A percentile compares a stretch with the other conserved stretches of the same genome.
Evolutionary conservation across 2,329 filamentous ascomycete genomes (phyloP).

Genomic region (Scedosporium boydii): DNA sequence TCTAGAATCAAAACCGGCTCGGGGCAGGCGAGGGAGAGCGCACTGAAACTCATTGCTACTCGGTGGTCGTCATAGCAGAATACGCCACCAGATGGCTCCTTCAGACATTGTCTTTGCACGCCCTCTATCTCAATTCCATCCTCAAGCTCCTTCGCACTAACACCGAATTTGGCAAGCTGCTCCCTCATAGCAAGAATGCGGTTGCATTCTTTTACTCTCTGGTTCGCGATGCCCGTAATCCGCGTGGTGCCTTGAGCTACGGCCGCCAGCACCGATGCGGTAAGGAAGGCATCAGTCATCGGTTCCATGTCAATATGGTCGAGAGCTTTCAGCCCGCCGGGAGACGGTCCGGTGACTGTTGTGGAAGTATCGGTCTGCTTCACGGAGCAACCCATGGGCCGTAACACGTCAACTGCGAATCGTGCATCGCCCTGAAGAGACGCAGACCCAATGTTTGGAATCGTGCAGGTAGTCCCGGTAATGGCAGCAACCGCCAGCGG

Average conservation of each 20-base stretch:
- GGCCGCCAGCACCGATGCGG: slow-evolving; percentile 84
- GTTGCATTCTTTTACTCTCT: slow-evolving; percentile 97
- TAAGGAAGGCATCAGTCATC: slow-evolving; percentile 98
- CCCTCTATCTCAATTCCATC: slow-evolving; percentile 79
- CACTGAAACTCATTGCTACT: slow-evolving; percentile 97
- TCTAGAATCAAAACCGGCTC: slow-evolving; percentile 70
- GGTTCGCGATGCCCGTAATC: slow-evolving; percentile 93
- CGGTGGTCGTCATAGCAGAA: slow-evolving; percentile 97
- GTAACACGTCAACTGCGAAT: slow-evolving; percentile 82
- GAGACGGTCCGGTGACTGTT: slow-evolving; percentile 79
- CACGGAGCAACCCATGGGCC: slow-evolving; percentile 89
- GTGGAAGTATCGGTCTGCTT: slow-evolving; percentile 78
- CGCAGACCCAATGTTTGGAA: slow-evolving; percentile 88
- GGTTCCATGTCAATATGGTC: slow-evolving; percentile 93
- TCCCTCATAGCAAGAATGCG: slow-evolving; percentile 92
- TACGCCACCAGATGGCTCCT: slow-evolving; percentile 54
- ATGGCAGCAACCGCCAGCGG: slow-evolving; percentile 90
- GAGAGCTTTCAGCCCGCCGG: slow-evolving; percentile 64
- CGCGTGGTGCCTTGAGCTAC: slow-evolving; percentile 75
- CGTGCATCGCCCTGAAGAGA: slow-evolving; percentile 92
- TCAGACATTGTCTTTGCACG: slow-evolving; percentile 34
- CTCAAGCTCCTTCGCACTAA: slow-evolving; percentile 76
- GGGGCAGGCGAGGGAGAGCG: slow-evolving; percentile 66
- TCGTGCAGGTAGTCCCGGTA: slow-evolving; percentile 87
- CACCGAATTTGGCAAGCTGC: slow-evolving; percentile 87